Evolutionary conservation across 176 grass and related monocot species (phyloP), one percentile per base, ranked within the genome.

Genomic region (Zoysia japonica): DNA sequence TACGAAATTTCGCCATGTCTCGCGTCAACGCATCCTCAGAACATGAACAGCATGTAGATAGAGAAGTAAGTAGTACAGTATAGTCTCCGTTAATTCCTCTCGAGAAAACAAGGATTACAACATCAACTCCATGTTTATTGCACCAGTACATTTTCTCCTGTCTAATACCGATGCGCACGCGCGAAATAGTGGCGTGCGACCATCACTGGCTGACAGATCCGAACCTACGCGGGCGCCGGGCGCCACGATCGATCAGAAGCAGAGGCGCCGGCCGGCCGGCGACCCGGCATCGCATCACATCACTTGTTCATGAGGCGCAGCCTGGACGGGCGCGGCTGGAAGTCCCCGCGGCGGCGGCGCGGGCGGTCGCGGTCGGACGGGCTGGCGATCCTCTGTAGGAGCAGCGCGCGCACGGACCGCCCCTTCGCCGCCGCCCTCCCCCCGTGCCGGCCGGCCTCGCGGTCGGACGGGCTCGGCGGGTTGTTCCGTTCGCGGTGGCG

Each of bases 271-370:
- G 4, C 4, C 6, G 6, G 45, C 3, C 45, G 45, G 45, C 45
- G 45, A 6, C 8, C 45, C 5, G 6, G 70, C 65, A 6, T 1
- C 49, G 39, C 0, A 28, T 28, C 28, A 28, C 68, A 45, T 80
- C 65, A 80, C 13, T 65, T 62, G 77, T 71, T 84, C 84, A 86
- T 77, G 77, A 86, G 59, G 51, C 84, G 70, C 5, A 97, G 81
- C 75, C 91, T 86, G 14, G 91, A 93, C 0, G 89, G 94, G 35
- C 65, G 80, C 0, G 93, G 91, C 67, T 78, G 85, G 84, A 93
- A 93, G 54, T 91, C 87, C 38, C 67, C 77, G 69, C 74, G 69
- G 36, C 78, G 63, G 10, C 80, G 71, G 35, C 78, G 89, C 70
- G 80, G 68, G 35, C 78, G 85, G 80, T 83, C 87, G 78, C 80